Base-by-base conservation (phyloP, 768 basidiomycete genomes). In the Xerocomus spinulosus region DNA sequence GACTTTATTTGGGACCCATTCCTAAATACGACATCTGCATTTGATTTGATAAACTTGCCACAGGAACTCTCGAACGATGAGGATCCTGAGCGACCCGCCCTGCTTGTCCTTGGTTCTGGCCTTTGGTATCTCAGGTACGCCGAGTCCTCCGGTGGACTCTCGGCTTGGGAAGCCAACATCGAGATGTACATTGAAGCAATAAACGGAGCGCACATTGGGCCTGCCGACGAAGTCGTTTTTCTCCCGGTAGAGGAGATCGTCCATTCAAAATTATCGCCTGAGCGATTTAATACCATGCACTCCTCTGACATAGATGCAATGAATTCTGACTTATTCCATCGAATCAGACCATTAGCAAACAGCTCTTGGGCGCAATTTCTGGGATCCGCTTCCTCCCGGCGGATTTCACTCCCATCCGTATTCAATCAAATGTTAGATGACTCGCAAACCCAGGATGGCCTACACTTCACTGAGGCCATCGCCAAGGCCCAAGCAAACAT, bases 41-140 rank as follows among this genome's bases (percentile, higher is more conserved):
- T 69, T 34, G 59, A 71, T n/a, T 60, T 80, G 39, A 68, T 87
- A 30, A 53, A 64, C 24, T 44, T 62, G 20, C 32, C 48, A 21
- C 38, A 2, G 2, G 34, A 34, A 41, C 13, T 41, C 13, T 37
- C 50, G 26, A 26, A 21, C 3, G 54, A 54, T 30, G 29, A 26
- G 17, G 52, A 51, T 7, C 34, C 35, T 28, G 49, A 54, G 46
- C 70, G 54, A 68, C 77, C 88, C 1, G 80, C 84, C 0, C 67
- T 96, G 38, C 75, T 93, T 24, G 84, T 94, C 9, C 63, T 96
- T 14, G 92, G 92, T 9, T 83, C 87, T 13, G 92, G 92, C 0
- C 70, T 95, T 30, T 94, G 92, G 92, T 91, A 91, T 63, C 77
- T 96, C 36, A 82, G 89, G 20, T 83, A 93, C 63, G 72, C 82